These are phyloP conservation scores for Artemisia argyi DNA, from an alignment of 129 eudicot genomes.

Conservation along the genomic window DNA sequence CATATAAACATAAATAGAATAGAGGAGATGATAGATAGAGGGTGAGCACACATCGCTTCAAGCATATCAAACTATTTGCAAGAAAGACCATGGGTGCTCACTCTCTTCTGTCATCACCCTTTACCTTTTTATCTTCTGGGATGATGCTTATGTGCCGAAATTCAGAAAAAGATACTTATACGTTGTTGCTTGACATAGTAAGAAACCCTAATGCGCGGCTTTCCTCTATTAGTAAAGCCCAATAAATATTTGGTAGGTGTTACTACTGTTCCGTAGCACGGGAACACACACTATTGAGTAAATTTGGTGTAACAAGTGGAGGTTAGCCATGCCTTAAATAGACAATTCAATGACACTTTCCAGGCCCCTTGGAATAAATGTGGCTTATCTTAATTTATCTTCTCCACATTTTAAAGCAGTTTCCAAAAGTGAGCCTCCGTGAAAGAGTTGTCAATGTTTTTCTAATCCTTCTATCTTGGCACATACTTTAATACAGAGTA, in stretches of 20 bases:
- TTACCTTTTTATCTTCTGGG: slow-evolving; percentile 32
- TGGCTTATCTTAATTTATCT: neutral
- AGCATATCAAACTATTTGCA: slow-evolving; percentile 56
- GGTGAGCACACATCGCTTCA: slow-evolving; percentile 84
- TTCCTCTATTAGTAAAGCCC: no score
- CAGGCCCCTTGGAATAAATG: slow-evolving; percentile 1
- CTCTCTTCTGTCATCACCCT: slow-evolving; percentile 99
- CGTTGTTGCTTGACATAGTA: no score
- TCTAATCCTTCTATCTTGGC: neutral
- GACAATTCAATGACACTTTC: neutral
- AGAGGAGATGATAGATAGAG: slow-evolving; percentile 69
- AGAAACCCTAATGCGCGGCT: no score
- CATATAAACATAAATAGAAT: slow-evolving; percentile 7
- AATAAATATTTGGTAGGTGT: no score
- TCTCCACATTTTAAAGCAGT: neutral
- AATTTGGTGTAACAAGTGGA: neutral
- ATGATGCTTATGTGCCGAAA: no score
- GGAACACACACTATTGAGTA: neutral
- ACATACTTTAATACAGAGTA: neutral
- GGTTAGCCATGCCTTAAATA: neutral
- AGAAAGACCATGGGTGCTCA: slow-evolving; percentile 90
- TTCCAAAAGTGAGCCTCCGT: slow-evolving; percentile 5
- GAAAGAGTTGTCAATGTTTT: slow-evolving; percentile 2
- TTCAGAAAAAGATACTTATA: no score
- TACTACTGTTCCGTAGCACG: neutral